Percentiles rank a stretch among this genome's conserved stretches.
phyloP scores from a whole-genome alignment of 805 yeast genomes.

The Nakazawaea wyomingensis region DNA sequence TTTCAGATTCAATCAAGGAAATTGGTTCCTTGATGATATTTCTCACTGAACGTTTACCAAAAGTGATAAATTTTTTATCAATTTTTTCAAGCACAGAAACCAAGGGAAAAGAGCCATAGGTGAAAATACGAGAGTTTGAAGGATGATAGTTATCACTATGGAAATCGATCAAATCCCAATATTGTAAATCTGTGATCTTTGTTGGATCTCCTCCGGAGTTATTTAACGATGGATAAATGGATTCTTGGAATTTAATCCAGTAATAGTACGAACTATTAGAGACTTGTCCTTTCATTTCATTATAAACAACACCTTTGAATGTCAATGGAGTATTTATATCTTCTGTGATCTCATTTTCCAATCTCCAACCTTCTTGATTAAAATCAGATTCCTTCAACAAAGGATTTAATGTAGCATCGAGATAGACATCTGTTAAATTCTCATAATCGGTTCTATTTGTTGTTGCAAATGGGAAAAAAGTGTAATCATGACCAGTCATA shows the following conservation, averaged over 20 bases:
- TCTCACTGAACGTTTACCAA: constrained; percentile 42
- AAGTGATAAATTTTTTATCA: constrained; percentile 41
- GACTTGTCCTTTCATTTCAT: constrained; percentile 97
- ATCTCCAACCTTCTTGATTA: constrained; percentile 95
- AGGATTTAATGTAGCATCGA: constrained; percentile 85
- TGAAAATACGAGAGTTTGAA: constrained; percentile 77
- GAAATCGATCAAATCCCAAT: constrained; percentile 73
- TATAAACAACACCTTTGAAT: constrained; percentile 94
- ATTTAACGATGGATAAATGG: constrained; percentile 77
- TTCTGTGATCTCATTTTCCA: constrained; percentile 62
- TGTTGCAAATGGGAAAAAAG: constrained; percentile 94
- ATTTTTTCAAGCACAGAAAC: constrained; percentile 53
- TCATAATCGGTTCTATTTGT: constrained; percentile 78
- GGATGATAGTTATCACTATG: constrained; percentile 82
- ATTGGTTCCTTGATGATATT: constrained; percentile 42
- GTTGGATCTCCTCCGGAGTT: constrained; percentile 95
- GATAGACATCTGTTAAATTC: constrained; percentile 81
- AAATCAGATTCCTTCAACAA: constrained; percentile 75
- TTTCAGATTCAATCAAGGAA: constrained; percentile 27
- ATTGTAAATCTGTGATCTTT: constrained; percentile 64
- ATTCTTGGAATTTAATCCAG: constrained; percentile 78
- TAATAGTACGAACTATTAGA: constrained; percentile 82
- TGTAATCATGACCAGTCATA: constrained; percentile 96
- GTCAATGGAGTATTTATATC: constrained; percentile 57
- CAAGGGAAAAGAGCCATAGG: constrained; percentile 79